phyloP scores from a whole-genome alignment of 371 early-diverging fungal species.

The Gilbertella persicaria region DNA sequence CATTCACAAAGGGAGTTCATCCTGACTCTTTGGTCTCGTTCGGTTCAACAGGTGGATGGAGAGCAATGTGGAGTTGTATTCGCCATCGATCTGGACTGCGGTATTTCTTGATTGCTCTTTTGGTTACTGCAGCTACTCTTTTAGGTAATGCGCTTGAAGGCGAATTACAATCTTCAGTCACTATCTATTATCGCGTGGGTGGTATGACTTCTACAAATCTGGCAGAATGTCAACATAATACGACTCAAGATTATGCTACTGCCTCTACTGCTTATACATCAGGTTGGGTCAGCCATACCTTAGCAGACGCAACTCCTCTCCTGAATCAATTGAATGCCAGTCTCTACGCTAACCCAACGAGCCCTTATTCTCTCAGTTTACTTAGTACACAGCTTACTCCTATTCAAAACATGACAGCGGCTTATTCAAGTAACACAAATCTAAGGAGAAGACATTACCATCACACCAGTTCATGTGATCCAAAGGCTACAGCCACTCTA shows the following conservation, averaged over 20 bases:
- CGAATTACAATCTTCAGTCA: conserved; percentile 16
- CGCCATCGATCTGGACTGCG: conserved; percentile 15
- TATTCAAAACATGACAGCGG: conserved; percentile 6
- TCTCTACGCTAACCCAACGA: no score
- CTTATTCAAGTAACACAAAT: conserved; percentile 3
- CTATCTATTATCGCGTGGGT: conserved; percentile 3
- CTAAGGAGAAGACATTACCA: conserved; percentile 2
- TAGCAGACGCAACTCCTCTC: conserved; percentile 13
- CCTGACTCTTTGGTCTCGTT: conserved; percentile 14
- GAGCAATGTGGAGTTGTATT: conserved; percentile 16
- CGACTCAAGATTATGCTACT: neutral
- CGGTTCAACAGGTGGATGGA: conserved; percentile 14
- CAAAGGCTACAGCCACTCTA: neutral
- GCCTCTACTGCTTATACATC: conserved; percentile 13
- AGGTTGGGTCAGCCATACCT: conserved; percentile 6
- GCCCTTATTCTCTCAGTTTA: no score
- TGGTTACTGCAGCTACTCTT: conserved; percentile 9
- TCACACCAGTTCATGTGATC: neutral
- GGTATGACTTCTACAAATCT: neutral
- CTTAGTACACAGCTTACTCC: conserved; percentile 5
- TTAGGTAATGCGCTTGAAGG: conserved; percentile 13
- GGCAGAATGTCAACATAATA: conserved; percentile 11
- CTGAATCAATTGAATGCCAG: conserved; percentile 4
- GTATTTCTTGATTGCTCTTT: conserved; percentile 13
- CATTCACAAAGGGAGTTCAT: conserved; percentile 10